A percentile compares a stretch with the other conserved stretches of the same genome.
phyloP scores from a whole-genome alignment of 2,329 filamentous ascomycete genomes.

The Curvularia sp. region DNA sequence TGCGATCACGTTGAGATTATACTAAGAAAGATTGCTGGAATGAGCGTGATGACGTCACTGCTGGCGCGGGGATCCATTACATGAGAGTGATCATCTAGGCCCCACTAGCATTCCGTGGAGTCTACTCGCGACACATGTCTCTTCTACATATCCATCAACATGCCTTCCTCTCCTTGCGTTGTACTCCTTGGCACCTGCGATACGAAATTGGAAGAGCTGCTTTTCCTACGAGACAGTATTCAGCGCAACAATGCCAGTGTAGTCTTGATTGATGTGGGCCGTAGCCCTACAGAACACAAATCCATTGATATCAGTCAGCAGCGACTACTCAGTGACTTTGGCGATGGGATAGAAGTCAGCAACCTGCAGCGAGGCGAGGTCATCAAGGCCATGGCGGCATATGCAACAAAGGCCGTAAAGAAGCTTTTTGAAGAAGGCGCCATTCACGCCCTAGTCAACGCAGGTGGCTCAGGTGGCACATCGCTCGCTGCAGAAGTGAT shows the following conservation, averaged over 20 bases:
- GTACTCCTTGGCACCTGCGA: constrained; percentile 69
- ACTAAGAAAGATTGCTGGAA: background rate
- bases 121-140: background rate
- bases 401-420: constrained; percentile 55
- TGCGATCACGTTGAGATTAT: background rate
- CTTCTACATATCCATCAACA: background rate
- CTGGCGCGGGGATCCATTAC: constrained; percentile 6
- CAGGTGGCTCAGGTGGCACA: constrained; percentile 70
- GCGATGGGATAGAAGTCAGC: constrained; percentile 42
- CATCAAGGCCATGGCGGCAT: constrained; percentile 62
- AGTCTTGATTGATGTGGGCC: constrained; percentile 65
- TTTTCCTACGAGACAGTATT: constrained; percentile 62
- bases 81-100: background rate
- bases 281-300: constrained; percentile 52
- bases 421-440: constrained; percentile 47
- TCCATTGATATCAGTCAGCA: constrained; percentile 58
- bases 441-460: constrained; percentile 65
- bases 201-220: constrained; percentile 67
- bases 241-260: constrained; percentile 46
- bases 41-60: constrained; percentile 22
- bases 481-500: constrained; percentile 67
- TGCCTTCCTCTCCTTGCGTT: constrained; percentile 46
- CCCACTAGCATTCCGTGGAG: background rate
- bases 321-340: constrained; percentile 50
- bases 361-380: constrained; percentile 62